phyloP scores from a whole-genome alignment of 2,329 filamentous ascomycete species.

The Trichoderma koningiopsis region DNA sequence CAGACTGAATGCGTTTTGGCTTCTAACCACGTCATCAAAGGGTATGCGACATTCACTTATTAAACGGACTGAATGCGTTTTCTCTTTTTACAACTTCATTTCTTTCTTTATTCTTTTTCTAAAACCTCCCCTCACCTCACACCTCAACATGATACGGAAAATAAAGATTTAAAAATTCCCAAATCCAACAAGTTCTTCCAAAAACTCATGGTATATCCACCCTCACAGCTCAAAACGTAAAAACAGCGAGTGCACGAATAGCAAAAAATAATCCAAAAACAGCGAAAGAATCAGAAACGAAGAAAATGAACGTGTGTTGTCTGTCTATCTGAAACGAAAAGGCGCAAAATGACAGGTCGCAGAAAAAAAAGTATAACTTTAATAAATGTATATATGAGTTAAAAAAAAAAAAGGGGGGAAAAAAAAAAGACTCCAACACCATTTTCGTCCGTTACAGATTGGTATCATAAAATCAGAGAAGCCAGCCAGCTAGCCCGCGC shows the following conservation, averaged over 20 bases:
- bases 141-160: neutral
- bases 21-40: neutral
- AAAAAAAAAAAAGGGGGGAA: neutral
- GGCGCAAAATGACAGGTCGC: constrained; percentile 2
- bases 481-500: constrained; percentile 25
- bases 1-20: neutral
- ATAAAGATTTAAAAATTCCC: neutral
- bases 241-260: neutral
- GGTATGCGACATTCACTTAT: too few relatives aligned
- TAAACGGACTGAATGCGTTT: neutral
- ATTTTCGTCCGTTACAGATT: constrained; percentile 23
- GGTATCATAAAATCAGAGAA: constrained; percentile 24
- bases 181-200: constrained; percentile 14
- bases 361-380: neutral
- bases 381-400: neutral
- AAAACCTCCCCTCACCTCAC: neutral
- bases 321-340: constrained; percentile 20
- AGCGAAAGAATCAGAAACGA: neutral
- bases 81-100: neutral
- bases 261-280: neutral
- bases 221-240: constrained; percentile 5
- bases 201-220: constrained; percentile 27
- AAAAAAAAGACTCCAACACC: constrained; percentile 19
- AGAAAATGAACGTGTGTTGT: constrained; percentile 23
- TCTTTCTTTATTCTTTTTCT: neutral